phyloP scores from a whole-genome alignment of 371 early-diverging fungal genomes.

The Mucor ambiguus region DNA sequence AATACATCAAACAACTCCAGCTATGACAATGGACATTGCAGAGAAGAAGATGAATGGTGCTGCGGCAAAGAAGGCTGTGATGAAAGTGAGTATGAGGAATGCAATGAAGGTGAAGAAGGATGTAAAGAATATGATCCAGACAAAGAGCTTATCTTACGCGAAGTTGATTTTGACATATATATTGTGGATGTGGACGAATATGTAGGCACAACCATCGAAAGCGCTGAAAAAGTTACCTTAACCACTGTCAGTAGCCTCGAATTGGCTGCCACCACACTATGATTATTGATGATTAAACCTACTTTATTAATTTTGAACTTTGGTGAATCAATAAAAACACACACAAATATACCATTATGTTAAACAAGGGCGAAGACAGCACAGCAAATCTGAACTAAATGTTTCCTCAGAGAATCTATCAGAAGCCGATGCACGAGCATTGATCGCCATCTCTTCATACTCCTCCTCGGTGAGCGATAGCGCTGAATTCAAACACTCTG shows the following conservation, averaged over 20 bases:
- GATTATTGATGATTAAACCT: background rate
- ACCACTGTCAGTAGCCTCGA: background rate
- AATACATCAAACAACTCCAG: background rate
- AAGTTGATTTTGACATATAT: background rate
- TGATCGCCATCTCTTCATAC: conserved; percentile 52
- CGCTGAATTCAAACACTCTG: conserved; percentile 57
- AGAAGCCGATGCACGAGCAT: conserved; percentile 65
- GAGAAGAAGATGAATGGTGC: background rate
- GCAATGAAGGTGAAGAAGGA: background rate
- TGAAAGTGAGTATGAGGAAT: background rate
- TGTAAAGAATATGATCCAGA: background rate
- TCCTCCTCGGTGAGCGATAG: conserved; percentile 46
- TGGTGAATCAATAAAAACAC: background rate
- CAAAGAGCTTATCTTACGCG: background rate
- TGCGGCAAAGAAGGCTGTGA: background rate
- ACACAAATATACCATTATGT: too few relatives aligned
- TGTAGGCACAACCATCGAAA: background rate
- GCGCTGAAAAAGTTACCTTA: background rate
- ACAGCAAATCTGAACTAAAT: conserved; percentile 53
- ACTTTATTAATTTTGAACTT: background rate
- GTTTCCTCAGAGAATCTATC: conserved; percentile 74
- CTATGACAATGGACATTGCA: background rate
- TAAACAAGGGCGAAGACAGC: conserved; percentile 41
- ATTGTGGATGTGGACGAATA: background rate
- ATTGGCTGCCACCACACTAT: background rate